These are phyloP conservation scores for Trichoderma simmonsii DNA, from an alignment of 2,329 filamentous ascomycete genomes.

Conservation along the genomic window DNA sequence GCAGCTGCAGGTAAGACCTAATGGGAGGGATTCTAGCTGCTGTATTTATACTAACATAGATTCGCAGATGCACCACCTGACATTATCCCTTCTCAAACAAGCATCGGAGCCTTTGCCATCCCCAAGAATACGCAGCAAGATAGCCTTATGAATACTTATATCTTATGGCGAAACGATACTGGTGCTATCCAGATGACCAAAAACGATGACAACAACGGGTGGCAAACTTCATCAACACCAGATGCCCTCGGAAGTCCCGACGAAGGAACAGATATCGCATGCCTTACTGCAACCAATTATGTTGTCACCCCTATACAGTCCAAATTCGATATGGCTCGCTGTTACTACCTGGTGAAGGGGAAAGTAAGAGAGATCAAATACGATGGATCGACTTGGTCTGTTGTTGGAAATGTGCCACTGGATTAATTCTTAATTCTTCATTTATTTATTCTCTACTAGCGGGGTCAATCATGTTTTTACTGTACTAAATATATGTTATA, in stretches of 20 bases:
- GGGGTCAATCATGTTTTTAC: background rate
- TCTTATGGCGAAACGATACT: background rate
- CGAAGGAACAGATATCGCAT: background rate
- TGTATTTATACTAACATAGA: background rate
- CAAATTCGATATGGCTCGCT: background rate
- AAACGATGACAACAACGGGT: background rate
- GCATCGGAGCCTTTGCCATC: background rate
- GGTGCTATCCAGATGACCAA: background rate
- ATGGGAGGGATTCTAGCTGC: background rate
- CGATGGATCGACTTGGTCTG: background rate
- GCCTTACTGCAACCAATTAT: background rate
- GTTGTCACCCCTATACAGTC: background rate
- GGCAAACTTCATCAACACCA: background rate
- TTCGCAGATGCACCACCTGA: background rate
- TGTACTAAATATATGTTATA: background rate
- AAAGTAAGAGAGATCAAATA: background rate
- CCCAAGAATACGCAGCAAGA: background rate
- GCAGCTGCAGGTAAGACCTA: background rate
- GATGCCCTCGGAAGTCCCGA: background rate
- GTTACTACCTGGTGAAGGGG: background rate
- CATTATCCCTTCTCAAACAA: background rate
- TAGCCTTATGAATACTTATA: background rate
- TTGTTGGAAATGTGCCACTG: background rate
- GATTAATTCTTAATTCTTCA: background rate
- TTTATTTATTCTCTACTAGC: background rate